Percentiles rank a stretch among this genome's conserved stretches.
These are phyloP conservation scores for Jamesozyma jinghongensis DNA, from an alignment of 805 yeast genomes.

Conservation along the genomic window DNA sequence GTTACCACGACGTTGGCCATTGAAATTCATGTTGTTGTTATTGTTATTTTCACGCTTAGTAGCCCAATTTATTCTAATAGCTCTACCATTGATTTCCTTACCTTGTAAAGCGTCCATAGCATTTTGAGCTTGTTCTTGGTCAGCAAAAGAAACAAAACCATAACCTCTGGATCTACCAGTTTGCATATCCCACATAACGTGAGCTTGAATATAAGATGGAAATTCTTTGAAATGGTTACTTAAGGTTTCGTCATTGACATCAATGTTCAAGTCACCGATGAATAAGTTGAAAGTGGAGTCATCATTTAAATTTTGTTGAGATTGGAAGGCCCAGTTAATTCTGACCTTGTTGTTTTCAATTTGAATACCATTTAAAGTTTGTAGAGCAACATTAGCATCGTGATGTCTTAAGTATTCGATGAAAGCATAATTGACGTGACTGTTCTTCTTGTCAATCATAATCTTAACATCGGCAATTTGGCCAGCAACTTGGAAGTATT, in stretches of 20 bases:
- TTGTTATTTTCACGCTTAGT: constrained; percentile 46
- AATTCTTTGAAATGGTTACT: constrained; percentile 47
- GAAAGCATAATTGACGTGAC: constrained; percentile 74
- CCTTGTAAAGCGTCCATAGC: constrained; percentile 74
- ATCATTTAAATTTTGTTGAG: constrained; percentile 52
- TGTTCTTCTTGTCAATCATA: constrained; percentile 63
- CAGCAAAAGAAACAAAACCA: constrained; percentile 74
- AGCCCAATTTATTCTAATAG: constrained; percentile 85
- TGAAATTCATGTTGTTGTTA: constrained; percentile 15
- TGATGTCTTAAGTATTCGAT: constrained; percentile 56
- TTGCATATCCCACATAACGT: constrained; percentile 97
- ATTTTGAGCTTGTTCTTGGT: constrained; percentile 58
- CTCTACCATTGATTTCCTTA: constrained; percentile 57
- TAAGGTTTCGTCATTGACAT: constrained; percentile 70
- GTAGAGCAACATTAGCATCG: constrained; percentile 55
- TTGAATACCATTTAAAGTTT: constrained; percentile 48
- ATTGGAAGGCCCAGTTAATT: constrained; percentile 79
- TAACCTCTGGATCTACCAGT: constrained; percentile 87
- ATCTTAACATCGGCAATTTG: constrained; percentile 58
- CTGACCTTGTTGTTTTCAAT: constrained; percentile 48
- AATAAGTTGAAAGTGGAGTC: constrained; percentile 63
- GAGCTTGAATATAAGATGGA: constrained; percentile 64
- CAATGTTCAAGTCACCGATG: constrained; percentile 78
- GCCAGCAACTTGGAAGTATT: constrained; percentile 54
- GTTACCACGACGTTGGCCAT: constrained; percentile 18